Evolutionary conservation across 1,139 yeast genomes (phyloP).

Genomic region (Meyerozyma sp.): DNA sequence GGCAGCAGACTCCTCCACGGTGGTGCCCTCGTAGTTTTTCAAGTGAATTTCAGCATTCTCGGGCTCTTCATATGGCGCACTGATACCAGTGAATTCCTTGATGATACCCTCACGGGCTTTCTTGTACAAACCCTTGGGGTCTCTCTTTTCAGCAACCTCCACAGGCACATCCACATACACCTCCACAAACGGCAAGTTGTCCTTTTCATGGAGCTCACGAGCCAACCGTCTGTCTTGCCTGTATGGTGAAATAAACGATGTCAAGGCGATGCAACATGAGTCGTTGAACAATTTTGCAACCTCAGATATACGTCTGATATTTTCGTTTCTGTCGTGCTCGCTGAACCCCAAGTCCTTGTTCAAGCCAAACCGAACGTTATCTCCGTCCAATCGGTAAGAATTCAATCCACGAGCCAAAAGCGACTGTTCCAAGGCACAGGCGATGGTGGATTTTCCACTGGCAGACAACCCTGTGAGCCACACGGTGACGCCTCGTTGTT

Average conservation of each 20-base stretch:
- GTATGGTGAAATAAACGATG: conserved; percentile 92
- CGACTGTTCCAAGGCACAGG: conserved; percentile 86
- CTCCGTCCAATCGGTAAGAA: conserved; percentile 91
- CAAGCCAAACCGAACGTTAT: conserved; percentile 87
- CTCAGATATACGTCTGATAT: conserved; percentile 89
- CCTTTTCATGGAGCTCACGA: conserved; percentile 73
- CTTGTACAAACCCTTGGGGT: conserved; percentile 93
- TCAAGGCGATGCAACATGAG: conserved; percentile 75
- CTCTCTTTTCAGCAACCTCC: conserved; percentile 91
- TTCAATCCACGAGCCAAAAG: conserved; percentile 61
- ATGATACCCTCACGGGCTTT: conserved; percentile 94
- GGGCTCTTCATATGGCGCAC: conserved; percentile 96
- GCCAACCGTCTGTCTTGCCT: conserved; percentile 79
- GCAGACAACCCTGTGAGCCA: conserved; percentile 97
- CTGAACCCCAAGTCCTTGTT: conserved; percentile 92
- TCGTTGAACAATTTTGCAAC: conserved; percentile 89
- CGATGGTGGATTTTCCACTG: conserved; percentile 91
- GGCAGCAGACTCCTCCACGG: conserved; percentile 78
- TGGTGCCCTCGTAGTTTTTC: conserved; percentile 57
- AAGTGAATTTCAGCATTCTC: conserved; percentile 76
- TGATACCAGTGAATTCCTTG: conserved; percentile 91
- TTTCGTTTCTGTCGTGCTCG: conserved; percentile 88
- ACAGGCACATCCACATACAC: conserved; percentile 90
- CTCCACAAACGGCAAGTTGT: conserved; percentile 78
- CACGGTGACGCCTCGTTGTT: conserved; percentile 83